These are phyloP conservation scores for Rhododendron ferrugineum DNA, from an alignment of 148 eudicot genomes.

Conservation along the genomic window DNA sequence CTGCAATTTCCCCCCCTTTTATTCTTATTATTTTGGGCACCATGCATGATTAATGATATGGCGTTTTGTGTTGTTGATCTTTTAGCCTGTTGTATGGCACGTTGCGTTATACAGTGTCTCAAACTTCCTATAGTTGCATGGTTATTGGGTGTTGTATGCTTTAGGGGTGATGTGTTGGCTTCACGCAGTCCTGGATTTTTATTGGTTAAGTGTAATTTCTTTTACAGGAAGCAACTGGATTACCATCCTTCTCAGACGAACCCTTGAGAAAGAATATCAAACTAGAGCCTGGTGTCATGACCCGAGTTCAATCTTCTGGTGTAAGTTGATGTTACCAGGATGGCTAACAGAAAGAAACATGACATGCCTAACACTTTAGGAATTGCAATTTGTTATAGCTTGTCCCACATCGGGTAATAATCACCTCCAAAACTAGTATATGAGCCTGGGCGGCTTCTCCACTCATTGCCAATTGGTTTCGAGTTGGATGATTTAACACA, in stretches of 20 bases:
- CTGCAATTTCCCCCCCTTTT: neutral
- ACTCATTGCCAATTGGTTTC: neutral
- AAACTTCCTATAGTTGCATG: neutral
- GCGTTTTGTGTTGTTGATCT: neutral
- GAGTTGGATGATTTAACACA: neutral
- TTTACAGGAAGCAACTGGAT: conserved; percentile 35
- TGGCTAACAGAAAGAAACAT: neutral
- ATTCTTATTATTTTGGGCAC: neutral
- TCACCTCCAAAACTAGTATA: neutral
- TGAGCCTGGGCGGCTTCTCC: neutral
- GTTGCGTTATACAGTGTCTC: neutral
- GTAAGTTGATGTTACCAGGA: conserved; percentile 25
- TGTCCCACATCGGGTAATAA: neutral
- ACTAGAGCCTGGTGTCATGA: conserved; percentile 17
- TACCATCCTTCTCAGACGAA: conserved; percentile 19
- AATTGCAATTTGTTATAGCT: neutral
- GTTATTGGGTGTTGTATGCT: neutral
- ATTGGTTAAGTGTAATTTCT: conserved; percentile 13
- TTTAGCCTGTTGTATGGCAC: neutral
- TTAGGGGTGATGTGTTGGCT: conserved; percentile 5
- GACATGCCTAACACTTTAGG: neutral
- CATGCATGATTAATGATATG: neutral
- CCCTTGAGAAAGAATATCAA: conserved; percentile 34
- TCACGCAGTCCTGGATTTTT: neutral
- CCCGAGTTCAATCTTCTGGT: conserved; percentile 13